A percentile compares a stretch with the other conserved stretches of the same genome.
Conservation (phyloP, 192 early-diverging fungal species). For the Helicostylum pulchrum region DNA sequence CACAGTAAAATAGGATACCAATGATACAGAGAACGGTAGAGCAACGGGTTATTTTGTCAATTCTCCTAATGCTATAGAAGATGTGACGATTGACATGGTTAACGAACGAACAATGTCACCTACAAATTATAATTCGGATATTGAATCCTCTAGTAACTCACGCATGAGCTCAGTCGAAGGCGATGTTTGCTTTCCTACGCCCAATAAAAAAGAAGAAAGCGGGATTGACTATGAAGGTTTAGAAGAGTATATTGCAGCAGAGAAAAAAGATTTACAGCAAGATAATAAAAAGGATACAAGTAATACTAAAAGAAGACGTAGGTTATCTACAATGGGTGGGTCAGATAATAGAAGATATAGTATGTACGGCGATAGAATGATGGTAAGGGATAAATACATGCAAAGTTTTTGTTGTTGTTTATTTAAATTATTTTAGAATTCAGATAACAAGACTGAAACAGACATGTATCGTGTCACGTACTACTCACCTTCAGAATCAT, state of each 20-base stretch:
- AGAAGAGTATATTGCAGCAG: conserved; percentile 20
- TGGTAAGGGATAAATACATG: conserved; percentile 18
- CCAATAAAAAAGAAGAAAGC: conserved; percentile 4
- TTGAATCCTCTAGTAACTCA: not conserved
- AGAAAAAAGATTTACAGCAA: conserved; percentile 7
- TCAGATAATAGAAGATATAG: conserved; percentile 18
- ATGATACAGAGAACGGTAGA: not conserved
- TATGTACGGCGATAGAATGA: conserved; percentile 25
- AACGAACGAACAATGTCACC: not conserved
- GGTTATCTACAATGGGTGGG: conserved; percentile 22
- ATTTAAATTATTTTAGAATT: conserved; percentile 4
- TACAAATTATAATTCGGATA: not conserved
- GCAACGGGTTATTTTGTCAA: not conserved
- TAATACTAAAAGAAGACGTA: not conserved
- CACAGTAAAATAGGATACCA: not conserved
- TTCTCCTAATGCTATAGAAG: not conserved
- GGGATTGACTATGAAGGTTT: conserved; percentile 25
- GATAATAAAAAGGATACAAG: not conserved
- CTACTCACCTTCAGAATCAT: conserved; percentile 23
- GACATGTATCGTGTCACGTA: conserved; percentile 23
- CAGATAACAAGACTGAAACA: conserved; percentile 16
- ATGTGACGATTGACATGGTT: not conserved
- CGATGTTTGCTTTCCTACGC: conserved; percentile 30
- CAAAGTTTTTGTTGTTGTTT: conserved; percentile 5
- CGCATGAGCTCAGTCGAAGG: conserved; percentile 16